Evolutionary conservation across 805 yeast genomes (phyloP).

Genomic region (Monosporozyma servazzii): DNA sequence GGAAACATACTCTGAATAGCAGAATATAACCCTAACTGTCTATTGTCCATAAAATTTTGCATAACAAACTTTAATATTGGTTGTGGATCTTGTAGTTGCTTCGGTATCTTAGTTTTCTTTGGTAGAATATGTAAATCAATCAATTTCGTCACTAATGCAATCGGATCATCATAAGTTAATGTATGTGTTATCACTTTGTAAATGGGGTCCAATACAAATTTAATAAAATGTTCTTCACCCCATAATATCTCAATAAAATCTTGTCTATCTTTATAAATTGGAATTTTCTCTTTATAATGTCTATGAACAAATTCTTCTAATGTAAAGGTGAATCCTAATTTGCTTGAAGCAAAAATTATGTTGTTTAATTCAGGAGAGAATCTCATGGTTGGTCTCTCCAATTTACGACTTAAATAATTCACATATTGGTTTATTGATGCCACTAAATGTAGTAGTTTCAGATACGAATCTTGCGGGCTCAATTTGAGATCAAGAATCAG

Average conservation of each 20-base stretch:
- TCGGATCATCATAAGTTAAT: conserved; percentile 31
- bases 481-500: conserved; percentile 69
- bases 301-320: conserved; percentile 52
- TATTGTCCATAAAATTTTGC: conserved; percentile 41
- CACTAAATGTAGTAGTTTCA: conserved; percentile 52
- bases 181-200: conserved; percentile 64
- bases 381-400: conserved; percentile 30
- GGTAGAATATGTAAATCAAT: background rate
- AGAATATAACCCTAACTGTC: conserved; percentile 45
- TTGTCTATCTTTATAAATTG: conserved; percentile 22
- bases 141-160: background rate
- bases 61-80: conserved; percentile 49
- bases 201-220: conserved; percentile 64
- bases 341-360: conserved; percentile 66
- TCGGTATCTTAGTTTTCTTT: background rate
- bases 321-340: conserved; percentile 55
- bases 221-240: conserved; percentile 54
- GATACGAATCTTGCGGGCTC: conserved; percentile 65
- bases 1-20: conserved; percentile 4
- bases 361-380: conserved; percentile 56
- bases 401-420: background rate
- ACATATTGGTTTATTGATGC: conserved; percentile 51
- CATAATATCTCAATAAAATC: conserved; percentile 53
- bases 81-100: conserved; percentile 39
- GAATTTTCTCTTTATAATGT: conserved; percentile 35